A percentile compares a stretch with the other conserved stretches of the same genome.
These are phyloP conservation scores for Niveomyces coronatus DNA, from an alignment of 2,329 filamentous ascomycete species.

Conservation along the genomic window DNA sequence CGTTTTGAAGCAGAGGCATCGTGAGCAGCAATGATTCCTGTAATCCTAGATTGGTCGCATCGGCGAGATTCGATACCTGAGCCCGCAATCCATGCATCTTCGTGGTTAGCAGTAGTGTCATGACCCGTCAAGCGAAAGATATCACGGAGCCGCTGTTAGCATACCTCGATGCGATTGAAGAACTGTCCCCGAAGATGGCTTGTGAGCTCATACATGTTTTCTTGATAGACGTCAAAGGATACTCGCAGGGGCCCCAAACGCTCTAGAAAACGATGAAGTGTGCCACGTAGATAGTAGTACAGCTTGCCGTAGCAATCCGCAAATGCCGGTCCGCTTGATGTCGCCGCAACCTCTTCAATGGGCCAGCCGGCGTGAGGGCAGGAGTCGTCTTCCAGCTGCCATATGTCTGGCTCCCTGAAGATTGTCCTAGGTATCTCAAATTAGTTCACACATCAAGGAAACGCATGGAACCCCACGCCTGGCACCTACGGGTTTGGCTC, in stretches of 20 bases:
- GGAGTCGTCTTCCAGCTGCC: background rate
- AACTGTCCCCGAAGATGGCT: background rate
- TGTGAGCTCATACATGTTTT: background rate
- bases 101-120: no score
- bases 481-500: slow-evolving; percentile 4
- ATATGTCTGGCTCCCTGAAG: background rate
- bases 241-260: background rate
- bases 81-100: slow-evolving; percentile 6
- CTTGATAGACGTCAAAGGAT: background rate
- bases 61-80: background rate
- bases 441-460: no score
- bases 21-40: slow-evolving; percentile 17
- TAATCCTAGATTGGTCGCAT: background rate
- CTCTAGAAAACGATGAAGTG: background rate
- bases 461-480: background rate
- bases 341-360: slow-evolving; percentile 16
- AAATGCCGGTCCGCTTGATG: slow-evolving; percentile 15
- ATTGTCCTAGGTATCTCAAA: background rate
- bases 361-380: slow-evolving; percentile 21
- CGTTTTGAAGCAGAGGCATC: slow-evolving; percentile 21
- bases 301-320: slow-evolving; percentile 30
- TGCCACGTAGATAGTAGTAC: slow-evolving; percentile 7
- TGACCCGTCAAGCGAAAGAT: no score
- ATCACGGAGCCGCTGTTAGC: background rate
- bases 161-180: background rate